Base-by-base conservation (phyloP, 1,284 basidiomycete species). In the Schizophyllum commune region DNA sequence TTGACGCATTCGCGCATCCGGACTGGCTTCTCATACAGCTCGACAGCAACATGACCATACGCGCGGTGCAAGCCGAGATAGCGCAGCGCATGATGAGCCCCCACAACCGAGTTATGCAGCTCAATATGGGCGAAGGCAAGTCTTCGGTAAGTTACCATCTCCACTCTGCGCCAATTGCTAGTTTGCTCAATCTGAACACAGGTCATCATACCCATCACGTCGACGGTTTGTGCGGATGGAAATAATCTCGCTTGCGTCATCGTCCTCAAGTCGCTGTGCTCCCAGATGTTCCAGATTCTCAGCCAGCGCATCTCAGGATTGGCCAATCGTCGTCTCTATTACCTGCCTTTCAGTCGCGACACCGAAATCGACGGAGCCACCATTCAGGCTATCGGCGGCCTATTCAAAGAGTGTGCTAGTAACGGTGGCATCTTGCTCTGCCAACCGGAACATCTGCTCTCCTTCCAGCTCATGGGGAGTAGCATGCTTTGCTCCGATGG, bases 81-180 rank as follows among this genome's bases (percentile, higher is more conserved):
- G 77, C 82, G 0, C 59, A 66, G 4, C 72, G 81, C 57, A 85
- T 85, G 82, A 78, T 81, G n/a, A 21, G 19, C 19, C 53, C 11
- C 9, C 53, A 27, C 4, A 84, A 77, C 57, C 74, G 74, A 0
- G 66, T 74, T 3, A 70, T 81, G 34, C 83, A 84, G 60, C 74
- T 85, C 19, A 83, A 84, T 55, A 84, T 84, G 83, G 82, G 82
- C 1, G 82, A 84, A 63, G 83, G 83, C 4, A 84, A 84, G 63
- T 78, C 82, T 1, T 79, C 80, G 0, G 82, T 63, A 32, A 47
- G 61, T 58, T 32, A 19, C 32, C 20, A 13, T 19, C 51, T 17
- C 27, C 53, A 13, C n/a, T 3, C 5, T 32, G 19, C 20, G 8
- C 15, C 33, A 52, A 33, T 13, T 53, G 20, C 27, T 39, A 34